Conservation (phyloP, 2,329 filamentous ascomycete species). For the Arthrobotrys megalospora region DNA sequence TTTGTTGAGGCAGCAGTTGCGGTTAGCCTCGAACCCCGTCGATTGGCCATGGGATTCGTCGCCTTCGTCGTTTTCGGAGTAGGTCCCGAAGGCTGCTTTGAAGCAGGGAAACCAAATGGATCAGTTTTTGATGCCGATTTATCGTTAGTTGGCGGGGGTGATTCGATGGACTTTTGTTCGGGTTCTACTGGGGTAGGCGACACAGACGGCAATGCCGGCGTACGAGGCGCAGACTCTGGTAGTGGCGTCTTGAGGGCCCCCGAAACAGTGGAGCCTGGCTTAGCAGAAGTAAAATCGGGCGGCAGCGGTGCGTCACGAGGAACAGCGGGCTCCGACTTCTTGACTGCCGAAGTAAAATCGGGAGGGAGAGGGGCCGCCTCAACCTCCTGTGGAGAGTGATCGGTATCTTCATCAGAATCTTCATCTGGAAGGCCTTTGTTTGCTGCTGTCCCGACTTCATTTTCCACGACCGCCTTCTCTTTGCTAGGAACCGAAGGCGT, state of each 20-base stretch:
- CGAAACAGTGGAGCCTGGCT: background rate
- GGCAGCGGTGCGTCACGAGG: constrained; percentile 49
- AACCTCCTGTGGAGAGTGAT: constrained; percentile 21
- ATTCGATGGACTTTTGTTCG: background rate
- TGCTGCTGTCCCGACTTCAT: constrained; percentile 26
- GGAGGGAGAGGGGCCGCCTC: constrained; percentile 55
- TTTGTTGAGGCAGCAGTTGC: background rate
- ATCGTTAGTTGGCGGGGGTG: background rate
- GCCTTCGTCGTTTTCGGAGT: constrained; percentile 20
- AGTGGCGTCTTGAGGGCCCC: constrained; percentile 38
- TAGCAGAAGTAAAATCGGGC: constrained; percentile 39
- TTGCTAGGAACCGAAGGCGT: constrained; percentile 19
- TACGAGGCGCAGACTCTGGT: constrained; percentile 37
- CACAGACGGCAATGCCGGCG: constrained; percentile 5
- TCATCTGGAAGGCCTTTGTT: constrained; percentile 49
- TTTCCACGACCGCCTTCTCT: constrained; percentile 17
- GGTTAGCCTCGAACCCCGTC: constrained; percentile 17
- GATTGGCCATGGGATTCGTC: constrained; percentile 41
- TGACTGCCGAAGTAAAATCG: constrained; percentile 36
- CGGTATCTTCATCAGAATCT: constrained; percentile 50
- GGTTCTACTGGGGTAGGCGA: background rate
- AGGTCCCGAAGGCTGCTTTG: background rate
- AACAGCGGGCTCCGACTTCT: constrained; percentile 24
- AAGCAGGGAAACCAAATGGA: background rate
- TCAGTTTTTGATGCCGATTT: constrained; percentile 7